Evolutionary conservation across 1,284 basidiomycete species (phyloP), one percentile per base, ranked within the genome.

Genomic region (Amylostereum chailletii): DNA sequence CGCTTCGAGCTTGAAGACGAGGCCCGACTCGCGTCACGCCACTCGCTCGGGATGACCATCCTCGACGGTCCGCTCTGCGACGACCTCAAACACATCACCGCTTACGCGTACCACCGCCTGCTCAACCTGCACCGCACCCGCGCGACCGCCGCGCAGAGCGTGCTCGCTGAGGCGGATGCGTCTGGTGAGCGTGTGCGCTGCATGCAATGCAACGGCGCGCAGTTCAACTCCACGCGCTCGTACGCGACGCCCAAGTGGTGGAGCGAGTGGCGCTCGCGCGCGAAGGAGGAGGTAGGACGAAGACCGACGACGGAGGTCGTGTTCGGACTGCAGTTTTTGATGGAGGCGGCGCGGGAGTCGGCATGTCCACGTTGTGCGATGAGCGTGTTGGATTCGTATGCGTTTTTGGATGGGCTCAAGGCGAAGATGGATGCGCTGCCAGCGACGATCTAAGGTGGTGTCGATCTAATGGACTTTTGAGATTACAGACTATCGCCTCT

Each of bases 221-320:
- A 38, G 30, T 40, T 34, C 31, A 37, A 41, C 10, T 4, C 7
- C 6, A n/a, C 27, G 6, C 29, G 11, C 27, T 42, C 70, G 39
- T 68, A 76, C 49, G 68, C 69, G 8, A 69, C 71, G 26, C 84
- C 83, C 30, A 73, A 74, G 60, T 87, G 85, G 84, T 87, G 83
- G 83, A 63, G 62, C 34, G 74, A 77, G 53, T 87, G 76, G 56
- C 70, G 74, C 60, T 70, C 60, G 58, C 61, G 67, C 52, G 84
- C 82, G 40, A 73, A 60, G 58, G 72, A 72, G 58, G 82, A 86
- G 58, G 62, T 86, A 49, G 64, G 66, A 29, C 55, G 62, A 44
- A 66, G 81, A 45, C 84, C 85, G 32, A 75, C 75, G 52, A 73
- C 78, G 29, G 75, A 75, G 30, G 68, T 75, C 39, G 72, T 87